Evolutionary conservation across 129 eudicot genomes (phyloP), one percentile per base, ranked within the genome.

Genomic region (Saposhnikovia divaricata): DNA sequence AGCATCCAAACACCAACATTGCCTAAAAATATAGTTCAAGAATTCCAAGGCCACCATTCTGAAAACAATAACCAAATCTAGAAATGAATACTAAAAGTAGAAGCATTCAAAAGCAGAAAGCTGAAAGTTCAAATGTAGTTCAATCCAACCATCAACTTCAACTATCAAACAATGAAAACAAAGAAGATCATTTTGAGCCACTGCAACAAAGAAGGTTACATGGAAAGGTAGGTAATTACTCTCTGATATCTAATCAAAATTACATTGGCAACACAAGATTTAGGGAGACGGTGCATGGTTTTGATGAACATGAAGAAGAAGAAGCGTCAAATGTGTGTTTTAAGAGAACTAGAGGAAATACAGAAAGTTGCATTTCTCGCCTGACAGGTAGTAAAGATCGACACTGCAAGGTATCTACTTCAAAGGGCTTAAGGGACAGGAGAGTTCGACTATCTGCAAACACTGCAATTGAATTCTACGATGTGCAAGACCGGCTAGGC

Each of bases 401-500:
- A 44, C 92, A 88, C 83, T 90, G 92, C 79, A 92, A 92, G 75
- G 93, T 92, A 28, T 80, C 80, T 76, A 92, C 97, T 9, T 80
- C 94, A 14, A 92, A 86, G 80, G 97, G 97, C 59, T 84, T 85
- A 0, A 82, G 80, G 37, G 97, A 90, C 79, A 83, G 96, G 28
- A 83, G 97, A 31, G 84, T 92, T 38, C 81, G 97, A 51, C 79
- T 92, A 39, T 88, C 97, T 8, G 93, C 97, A 0, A 50, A 84
- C 76, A 92, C 93, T 3, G 97, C 97, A 3, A 90, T 90, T 23
- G 89, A 83, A 61, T 92, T 92, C 80, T 90, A 88, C 46, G 97
- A 92, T 46, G 91, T 92, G 25, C 97, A 92, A 72, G 96, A 92
- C 51, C 81, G 97, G 76, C 91, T 92, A 16, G 96, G 97, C 61